Base-by-base conservation (phyloP, 192 early-diverging fungal species). In the Coemansia sp. region DNA sequence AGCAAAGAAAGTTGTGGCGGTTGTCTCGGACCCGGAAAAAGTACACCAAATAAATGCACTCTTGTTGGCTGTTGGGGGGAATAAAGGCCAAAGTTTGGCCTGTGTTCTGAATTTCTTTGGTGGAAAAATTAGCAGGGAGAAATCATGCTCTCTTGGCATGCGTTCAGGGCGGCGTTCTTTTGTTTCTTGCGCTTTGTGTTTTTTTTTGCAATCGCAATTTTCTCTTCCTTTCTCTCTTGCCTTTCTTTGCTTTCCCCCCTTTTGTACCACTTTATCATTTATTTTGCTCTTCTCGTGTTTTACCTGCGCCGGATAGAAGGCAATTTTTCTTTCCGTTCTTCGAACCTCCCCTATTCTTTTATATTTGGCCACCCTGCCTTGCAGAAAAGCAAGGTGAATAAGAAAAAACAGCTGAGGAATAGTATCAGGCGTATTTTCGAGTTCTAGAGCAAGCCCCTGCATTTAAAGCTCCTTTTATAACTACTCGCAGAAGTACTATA, bases 251-350 rank as follows among this genome's bases (percentile, higher is more conserved):
- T 40, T 23, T 56, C 33, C n/a, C 25, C 26, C 28, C 16, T 29
- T 42, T 42, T 42, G 40, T 16, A 42, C 15, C 40, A 13, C 40
- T 42, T 42, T 42, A 42, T 42, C 20, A 46, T 39, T 28, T 56
- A 64, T 16, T 28, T 58, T 58, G 37, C 33, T 66, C 28, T 58
- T 58, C 52, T 66, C 26, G 25, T 23, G 15, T 23, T 57, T 46
- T 34, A 16, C 15, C 40, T 42, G 40, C 15, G 40, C 40, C 15
- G 40, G 40, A 42, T 42, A 42, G 40, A 42, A 42, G 40, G 15
- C 3, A 42, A 13, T 13, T 13, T 16, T 42, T 42, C 4, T 42
- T 15, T 42, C 40, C 15, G 40, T 13, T 13, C 40, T 42, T 42
- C 15, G 40, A 42, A 13, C 40, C 40, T 13, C 40, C 15, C 15